These are phyloP conservation scores for Phyllosticta capitalensis DNA, from an alignment of 2,329 filamentous ascomycete genomes.

Conservation along the genomic window DNA sequence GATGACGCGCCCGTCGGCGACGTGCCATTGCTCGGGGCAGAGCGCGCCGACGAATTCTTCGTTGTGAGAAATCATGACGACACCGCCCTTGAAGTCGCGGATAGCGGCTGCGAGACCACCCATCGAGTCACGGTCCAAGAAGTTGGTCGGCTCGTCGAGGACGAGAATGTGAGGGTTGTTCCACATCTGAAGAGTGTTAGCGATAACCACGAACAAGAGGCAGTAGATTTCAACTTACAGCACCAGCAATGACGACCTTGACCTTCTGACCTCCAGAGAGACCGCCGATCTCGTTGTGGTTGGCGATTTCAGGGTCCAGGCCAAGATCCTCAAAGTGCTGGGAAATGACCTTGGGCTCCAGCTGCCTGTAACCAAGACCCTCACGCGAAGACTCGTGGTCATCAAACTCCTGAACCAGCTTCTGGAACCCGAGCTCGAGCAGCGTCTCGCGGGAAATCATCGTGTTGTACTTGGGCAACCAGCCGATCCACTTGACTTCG, in stretches of 20 bases:
- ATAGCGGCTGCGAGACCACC: slow-evolving; percentile 96
- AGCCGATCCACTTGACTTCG: slow-evolving; percentile 86
- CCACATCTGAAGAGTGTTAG: slow-evolving; percentile 45
- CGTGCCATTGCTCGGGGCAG: slow-evolving; percentile 93
- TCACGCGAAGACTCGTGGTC: slow-evolving; percentile 98
- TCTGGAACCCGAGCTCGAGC: slow-evolving; percentile 73
- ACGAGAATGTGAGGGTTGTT: slow-evolving; percentile 97
- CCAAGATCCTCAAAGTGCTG: slow-evolving; percentile 98
- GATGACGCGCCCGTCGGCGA: slow-evolving; percentile 76
- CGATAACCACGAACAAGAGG: slow-evolving; percentile 60
- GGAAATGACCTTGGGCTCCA: slow-evolving; percentile 86
- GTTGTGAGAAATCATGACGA: slow-evolving; percentile 99
- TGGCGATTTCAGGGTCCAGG: slow-evolving; percentile 93
- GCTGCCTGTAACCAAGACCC: slow-evolving; percentile 87
- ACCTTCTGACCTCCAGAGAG: slow-evolving; percentile 97
- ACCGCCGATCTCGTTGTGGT: slow-evolving; percentile 96
- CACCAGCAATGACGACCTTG: slow-evolving; percentile 92
- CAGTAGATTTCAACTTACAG: slow-evolving; percentile 18
- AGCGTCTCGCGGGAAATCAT: slow-evolving; percentile 91
- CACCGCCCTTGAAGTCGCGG: slow-evolving; percentile 94
- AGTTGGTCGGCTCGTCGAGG: slow-evolving; percentile 97
- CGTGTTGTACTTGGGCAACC: slow-evolving; percentile 87
- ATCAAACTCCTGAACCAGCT: slow-evolving; percentile 95
- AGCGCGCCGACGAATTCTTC: slow-evolving; percentile 96
- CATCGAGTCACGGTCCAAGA: slow-evolving; percentile 94